These are phyloP conservation scores for Isabelozyma heimii DNA, from an alignment of 805 yeast species.

Conservation along the genomic window DNA sequence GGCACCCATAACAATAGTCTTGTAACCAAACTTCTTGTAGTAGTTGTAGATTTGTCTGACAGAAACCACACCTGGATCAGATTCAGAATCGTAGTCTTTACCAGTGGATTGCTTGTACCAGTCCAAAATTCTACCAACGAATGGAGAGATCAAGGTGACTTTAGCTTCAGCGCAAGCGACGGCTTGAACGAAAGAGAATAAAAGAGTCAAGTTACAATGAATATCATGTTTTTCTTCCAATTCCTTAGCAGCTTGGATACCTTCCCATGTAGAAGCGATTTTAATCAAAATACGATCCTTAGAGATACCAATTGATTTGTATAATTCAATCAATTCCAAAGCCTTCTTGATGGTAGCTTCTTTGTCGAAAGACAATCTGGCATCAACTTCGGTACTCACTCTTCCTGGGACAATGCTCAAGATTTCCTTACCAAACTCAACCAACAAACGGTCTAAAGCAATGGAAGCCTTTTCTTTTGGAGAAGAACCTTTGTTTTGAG, in stretches of 20 bases:
- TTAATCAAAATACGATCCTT: slow-evolving; percentile 93
- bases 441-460: slow-evolving; percentile 89
- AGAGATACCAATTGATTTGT: slow-evolving; percentile 77
- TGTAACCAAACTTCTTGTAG: slow-evolving; percentile 95
- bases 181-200: slow-evolving; percentile 95
- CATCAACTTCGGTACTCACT: slow-evolving; percentile 99
- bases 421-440: slow-evolving; percentile 94
- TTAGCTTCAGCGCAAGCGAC: slow-evolving; percentile 98
- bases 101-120: slow-evolving; percentile 97
- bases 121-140: slow-evolving; percentile 98
- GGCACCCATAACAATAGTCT: slow-evolving; percentile 99
- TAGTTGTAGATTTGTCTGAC: slow-evolving; percentile 90
- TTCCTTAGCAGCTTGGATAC: slow-evolving; percentile 97
- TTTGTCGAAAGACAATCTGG: slow-evolving; percentile 94
- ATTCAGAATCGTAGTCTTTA: slow-evolving; percentile 71
- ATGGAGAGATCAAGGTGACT: slow-evolving; percentile 95
- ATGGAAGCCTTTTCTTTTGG: slow-evolving; percentile 68
- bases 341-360: slow-evolving; percentile 95
- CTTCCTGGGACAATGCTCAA: slow-evolving; percentile 96
- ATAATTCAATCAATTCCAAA: slow-evolving; percentile 79
- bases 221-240: slow-evolving; percentile 86
- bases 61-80: slow-evolving; percentile 95
- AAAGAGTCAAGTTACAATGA: slow-evolving; percentile 92
- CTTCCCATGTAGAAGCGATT: slow-evolving; percentile 98
- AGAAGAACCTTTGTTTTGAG: slow-evolving; percentile 52